Base-by-base conservation (phyloP, 2,329 filamentous ascomycete genomes). In the Lachnellula occidentalis region DNA sequence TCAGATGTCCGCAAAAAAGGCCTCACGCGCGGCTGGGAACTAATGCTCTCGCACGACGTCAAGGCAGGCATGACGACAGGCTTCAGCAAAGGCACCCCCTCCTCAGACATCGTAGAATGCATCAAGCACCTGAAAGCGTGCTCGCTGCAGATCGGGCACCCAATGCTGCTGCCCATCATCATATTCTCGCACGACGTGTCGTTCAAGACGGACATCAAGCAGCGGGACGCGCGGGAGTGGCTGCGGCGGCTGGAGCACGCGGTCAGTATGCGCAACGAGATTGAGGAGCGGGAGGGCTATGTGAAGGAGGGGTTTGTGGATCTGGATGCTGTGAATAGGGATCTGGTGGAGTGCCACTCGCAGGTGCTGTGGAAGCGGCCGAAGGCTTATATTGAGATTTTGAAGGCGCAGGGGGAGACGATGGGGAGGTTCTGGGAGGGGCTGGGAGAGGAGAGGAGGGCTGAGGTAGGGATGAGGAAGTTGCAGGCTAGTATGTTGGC, bases 1-100 rank as follows among this genome's bases (percentile, higher is more conserved):
- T 83, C 79, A n/a, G 82, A 85, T 63, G 82, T 85, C 34, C 78
- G 80, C 49, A 85, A 85, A 66, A 83, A 81, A 70, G 81, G 80
- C 58, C 76, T 74, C 64, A 85, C 82, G 15, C 78, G 82, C 53
- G 82, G 82, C 45, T 85, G 81, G 80, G 82, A 85, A 69, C 73
- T 84, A 53, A 82, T 82, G 73, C 75, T 85, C 37, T 82, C 80
- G 3, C 74, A 85, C 67, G 76, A 74, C 46, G 78, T 84, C 69
- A 71, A 68, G 12, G 78, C 76, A 2, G 71, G 72, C 59, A 75
- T 83, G 59, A 85, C 82, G 1, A 80, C 78, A 2, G 82, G 82
- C 51, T 85, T 76, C 66, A 74, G 80, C 64, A 85, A 85, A 71
- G 81, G 82, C 55, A 85, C 82, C 2, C 68, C 76, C 34, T 78